phyloP scores from a whole-genome alignment of 441 rosid genomes.

The Dalechampia spathulata region DNA sequence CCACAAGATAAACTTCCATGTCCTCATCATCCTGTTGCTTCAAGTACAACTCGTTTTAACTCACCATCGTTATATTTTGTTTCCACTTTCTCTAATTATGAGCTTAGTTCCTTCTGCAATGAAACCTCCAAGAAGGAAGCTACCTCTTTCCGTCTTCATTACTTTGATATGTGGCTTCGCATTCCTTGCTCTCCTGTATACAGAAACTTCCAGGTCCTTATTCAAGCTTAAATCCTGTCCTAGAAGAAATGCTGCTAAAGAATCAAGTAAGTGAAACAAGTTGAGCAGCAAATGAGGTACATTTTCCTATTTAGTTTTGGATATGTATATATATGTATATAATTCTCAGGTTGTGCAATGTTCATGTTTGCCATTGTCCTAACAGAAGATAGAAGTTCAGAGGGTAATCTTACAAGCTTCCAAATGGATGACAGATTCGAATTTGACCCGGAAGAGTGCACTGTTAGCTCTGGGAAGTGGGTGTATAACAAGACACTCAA shows the following conservation, averaged over 20 bases:
- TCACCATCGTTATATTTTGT: slow-evolving; percentile 7
- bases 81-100: slow-evolving; percentile 14
- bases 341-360: not conserved
- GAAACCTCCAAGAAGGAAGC: slow-evolving; percentile 46
- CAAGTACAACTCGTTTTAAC: not conserved
- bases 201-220: slow-evolving; percentile 43
- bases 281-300: not conserved
- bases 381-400: slow-evolving; percentile 29
- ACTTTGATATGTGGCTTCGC: slow-evolving; percentile 41
- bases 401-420: slow-evolving; percentile 17
- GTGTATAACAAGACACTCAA: slow-evolving; percentile 46
- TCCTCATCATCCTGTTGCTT: slow-evolving; percentile 18
- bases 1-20: slow-evolving; percentile 10
- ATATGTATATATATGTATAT: not conserved
- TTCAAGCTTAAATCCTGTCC: slow-evolving; percentile 43
- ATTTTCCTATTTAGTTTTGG: not conserved
- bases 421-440: slow-evolving; percentile 62
- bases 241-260: slow-evolving; percentile 26
- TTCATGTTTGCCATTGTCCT: slow-evolving; percentile 2
- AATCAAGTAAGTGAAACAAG: slow-evolving; percentile 34
- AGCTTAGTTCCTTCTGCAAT: slow-evolving; percentile 28
- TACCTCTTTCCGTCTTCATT: slow-evolving; percentile 42
- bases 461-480: slow-evolving; percentile 68
- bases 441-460: slow-evolving; percentile 77
- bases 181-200: slow-evolving; percentile 46